Base-by-base conservation (phyloP, 768 basidiomycete species). In the Lentinula raphanica region DNA sequence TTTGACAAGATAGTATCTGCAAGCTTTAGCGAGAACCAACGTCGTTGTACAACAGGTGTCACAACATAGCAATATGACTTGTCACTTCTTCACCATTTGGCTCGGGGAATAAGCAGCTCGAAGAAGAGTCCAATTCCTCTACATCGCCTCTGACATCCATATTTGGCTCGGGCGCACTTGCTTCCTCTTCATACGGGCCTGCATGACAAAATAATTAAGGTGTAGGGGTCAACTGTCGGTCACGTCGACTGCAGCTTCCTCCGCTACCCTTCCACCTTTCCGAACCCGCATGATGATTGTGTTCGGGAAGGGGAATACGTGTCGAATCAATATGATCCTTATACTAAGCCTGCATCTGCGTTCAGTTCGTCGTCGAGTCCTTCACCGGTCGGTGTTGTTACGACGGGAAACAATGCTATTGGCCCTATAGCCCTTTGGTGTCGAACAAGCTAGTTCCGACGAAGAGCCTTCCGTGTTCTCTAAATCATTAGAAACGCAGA, bases 131-230 rank as follows among this genome's bases (percentile, higher is more conserved):
- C 15, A 27, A 8, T 28, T 5, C 48, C 12, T 31, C 48, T 12
- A 29, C 49, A 19, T 35, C 49, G 7, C 31, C 46, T n/a, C n/a
- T n/a, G 32, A 32, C 31, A 23, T 46, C 31, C 31, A 57, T 23
- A 13, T 49, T 49, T 27, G 39, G 45, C 45, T 57, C 49, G 38
- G 56, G 56, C 13, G 15, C 56, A 8, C 56, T 46, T 38, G n/a
- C 51, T 50, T 13, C 46, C 29, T 31, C 46, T 15, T 49, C 50
- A 7, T 27, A 36, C 32, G 13, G 13, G 8, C 9, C 32, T 35
- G 32, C 32, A n/a, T n/a, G n/a, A n/a, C 27, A 29, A 19, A 44
- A 23, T 28, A 19, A n/a, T 21, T n/a, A 6, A 13, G 42, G 54
- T 15, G 12, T 32, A 36, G n/a, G n/a, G 25, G 13, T 32, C 19